These are phyloP conservation scores for Pichia sporocuriosa DNA, from an alignment of 805 yeast species.

Conservation along the genomic window DNA sequence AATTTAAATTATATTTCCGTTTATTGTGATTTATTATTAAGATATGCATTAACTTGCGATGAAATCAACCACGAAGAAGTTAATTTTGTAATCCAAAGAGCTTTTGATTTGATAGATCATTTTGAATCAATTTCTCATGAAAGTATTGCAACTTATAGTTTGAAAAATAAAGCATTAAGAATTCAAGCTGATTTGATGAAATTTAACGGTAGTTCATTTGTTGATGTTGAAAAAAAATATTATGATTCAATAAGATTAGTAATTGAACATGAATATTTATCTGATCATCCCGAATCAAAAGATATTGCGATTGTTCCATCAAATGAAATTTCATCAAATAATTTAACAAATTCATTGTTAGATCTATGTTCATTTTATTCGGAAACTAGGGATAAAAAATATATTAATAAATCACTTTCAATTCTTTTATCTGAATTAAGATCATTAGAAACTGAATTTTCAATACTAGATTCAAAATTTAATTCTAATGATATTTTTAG, in stretches of 20 bases:
- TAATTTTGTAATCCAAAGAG: constrained; percentile 23
- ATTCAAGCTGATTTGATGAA: constrained; percentile 30
- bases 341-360: constrained; percentile 24
- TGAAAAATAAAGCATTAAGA: constrained; percentile 31
- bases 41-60: constrained; percentile 33
- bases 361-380: constrained; percentile 28
- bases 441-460: constrained; percentile 26
- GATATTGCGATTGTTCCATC: constrained; percentile 22
- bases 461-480: constrained; percentile 13
- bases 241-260: constrained; percentile 25
- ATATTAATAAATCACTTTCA: constrained; percentile 27
- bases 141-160: constrained; percentile 21
- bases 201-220: constrained; percentile 15
- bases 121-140: constrained; percentile 21
- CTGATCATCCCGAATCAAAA: constrained; percentile 7
- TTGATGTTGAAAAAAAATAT: constrained; percentile 25
- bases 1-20: constrained; percentile 28
- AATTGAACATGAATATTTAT: constrained; percentile 20
- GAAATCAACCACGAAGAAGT: constrained; percentile 21
- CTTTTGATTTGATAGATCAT: constrained; percentile 27
- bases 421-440: constrained; percentile 31
- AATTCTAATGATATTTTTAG: constrained; percentile 15
- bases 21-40: constrained; percentile 33
- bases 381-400: constrained; percentile 17
- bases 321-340: constrained; percentile 17